phyloP scores from a whole-genome alignment of 2,329 filamentous ascomycete genomes.

The Talaromyces albobiverticillius region DNA sequence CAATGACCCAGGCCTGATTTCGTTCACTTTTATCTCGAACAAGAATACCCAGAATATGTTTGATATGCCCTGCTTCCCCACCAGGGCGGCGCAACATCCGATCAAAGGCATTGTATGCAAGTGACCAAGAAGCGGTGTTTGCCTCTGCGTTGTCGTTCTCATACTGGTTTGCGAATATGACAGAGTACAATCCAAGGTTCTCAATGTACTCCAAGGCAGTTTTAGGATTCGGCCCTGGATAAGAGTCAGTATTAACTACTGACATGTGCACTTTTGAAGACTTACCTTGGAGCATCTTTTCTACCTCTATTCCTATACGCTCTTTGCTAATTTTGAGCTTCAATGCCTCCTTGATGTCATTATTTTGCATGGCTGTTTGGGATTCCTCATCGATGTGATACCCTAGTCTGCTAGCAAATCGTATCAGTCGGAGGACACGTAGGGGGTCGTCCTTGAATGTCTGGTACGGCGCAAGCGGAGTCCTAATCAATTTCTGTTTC shows the following conservation, averaged over 20 bases:
- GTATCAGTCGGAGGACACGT: conserved; percentile 77
- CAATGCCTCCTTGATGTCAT: conserved; percentile 75
- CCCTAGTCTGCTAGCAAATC: conserved; percentile 80
- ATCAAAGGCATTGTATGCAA: conserved; percentile 63
- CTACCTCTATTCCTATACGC: conserved; percentile 78
- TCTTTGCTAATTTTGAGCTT: conserved; percentile 88
- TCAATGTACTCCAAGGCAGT: conserved; percentile 39
- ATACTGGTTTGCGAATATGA: conserved; percentile 41
- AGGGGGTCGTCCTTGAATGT: conserved; percentile 95
- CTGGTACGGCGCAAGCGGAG: conserved; percentile 80
- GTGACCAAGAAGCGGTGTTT: conserved; percentile 58
- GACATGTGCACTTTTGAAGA: background rate
- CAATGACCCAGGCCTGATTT: conserved; percentile 75
- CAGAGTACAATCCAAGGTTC: conserved; percentile 35
- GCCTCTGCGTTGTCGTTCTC: conserved; percentile 55
- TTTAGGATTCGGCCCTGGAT: conserved; percentile 36
- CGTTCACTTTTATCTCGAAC: conserved; percentile 61
- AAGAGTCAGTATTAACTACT: background rate
- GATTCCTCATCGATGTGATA: conserved; percentile 74
- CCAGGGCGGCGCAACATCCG: conserved; percentile 40
- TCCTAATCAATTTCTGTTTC: conserved; percentile 69
- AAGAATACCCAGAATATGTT: conserved; percentile 47
- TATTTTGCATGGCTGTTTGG: conserved; percentile 70
- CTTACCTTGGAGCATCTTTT: conserved; percentile 81
- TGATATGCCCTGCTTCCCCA: conserved; percentile 43